Base-by-base conservation (phyloP, 1,284 basidiomycete genomes). In the Agroathelia rolfsii region DNA sequence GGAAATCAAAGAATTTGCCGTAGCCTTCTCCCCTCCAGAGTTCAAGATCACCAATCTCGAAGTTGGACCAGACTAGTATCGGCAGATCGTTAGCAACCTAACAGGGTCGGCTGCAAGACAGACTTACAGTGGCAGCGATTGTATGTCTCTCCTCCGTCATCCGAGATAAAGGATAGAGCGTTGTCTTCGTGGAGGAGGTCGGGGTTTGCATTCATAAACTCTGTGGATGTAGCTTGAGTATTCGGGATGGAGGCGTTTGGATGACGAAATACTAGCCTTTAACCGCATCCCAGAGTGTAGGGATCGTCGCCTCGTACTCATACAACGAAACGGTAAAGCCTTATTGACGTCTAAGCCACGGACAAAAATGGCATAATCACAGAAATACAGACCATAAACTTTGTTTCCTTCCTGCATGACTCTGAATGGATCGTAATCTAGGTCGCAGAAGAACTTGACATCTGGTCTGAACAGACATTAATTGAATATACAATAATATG, bases 391-490 rank as follows among this genome's bases (percentile, higher is more conserved):
- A 79, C 79, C 85, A 46, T 89, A 89, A 29, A 85, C 74, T 59
- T 92, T 92, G 33, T 83, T 75, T 50, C 84, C 61, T 49, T 90
- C 82, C 58, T 89, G 66, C 89, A 95, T 93, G 44, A 86, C 58
- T 32, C 89, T 56, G 68, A 94, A 93, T 4, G 90, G 90, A 53
- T 95, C 81, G 49, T 82, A 85, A 44, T 85, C 75, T 36, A 92
- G 52, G 46, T 93, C 87, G 49, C 88, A 93, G 61, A 80, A 88
- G 53, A 85, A 79, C 49, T 80, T 80, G 56, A 92, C 73, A 45
- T 76, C 72, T 8, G 88, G 89, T 49, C 79, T 83, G 28, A 24
- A 9, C 18, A 29, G n/a, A 10, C 21, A 14, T 13, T 7, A 34
- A 30, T 3, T 15, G 32, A 19, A 32, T 20, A 5, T 10, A 11